Percentiles rank a stretch among this genome's conserved stretches.
These are phyloP conservation scores for Coelastrella sp. DNA, from an alignment of 139 green algal genomes.

Conservation along the genomic window DNA sequence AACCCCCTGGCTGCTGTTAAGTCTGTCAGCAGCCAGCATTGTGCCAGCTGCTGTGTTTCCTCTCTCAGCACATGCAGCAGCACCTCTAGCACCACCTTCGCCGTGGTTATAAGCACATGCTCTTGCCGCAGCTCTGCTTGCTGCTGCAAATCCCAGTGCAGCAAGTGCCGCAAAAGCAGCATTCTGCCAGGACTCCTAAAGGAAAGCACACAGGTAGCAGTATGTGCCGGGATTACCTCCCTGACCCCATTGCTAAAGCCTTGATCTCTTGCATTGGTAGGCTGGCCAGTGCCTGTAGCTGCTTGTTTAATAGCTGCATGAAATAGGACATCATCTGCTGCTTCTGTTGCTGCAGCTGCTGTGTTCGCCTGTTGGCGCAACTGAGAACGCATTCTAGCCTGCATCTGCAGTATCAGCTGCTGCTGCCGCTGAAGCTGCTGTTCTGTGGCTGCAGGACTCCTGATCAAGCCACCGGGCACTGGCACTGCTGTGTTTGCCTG, in stretches of 20 bases:
- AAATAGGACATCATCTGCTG: too few species aligned
- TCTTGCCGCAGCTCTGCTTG: neutral
- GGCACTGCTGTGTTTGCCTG: too few species aligned
- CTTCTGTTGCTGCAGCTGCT: too few species aligned
- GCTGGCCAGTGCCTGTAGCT: neutral
- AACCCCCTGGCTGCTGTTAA: too few species aligned
- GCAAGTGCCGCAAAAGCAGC: neutral
- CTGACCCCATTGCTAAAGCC: neutral
- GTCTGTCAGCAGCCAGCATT: neutral
- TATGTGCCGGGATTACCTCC: conserved; percentile 14
- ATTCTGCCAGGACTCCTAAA: neutral
- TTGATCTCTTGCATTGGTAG: neutral
- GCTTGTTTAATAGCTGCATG: too few species aligned
- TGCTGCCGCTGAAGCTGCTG: too few species aligned
- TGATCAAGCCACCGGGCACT: too few species aligned
- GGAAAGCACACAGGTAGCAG: conserved; percentile 26
- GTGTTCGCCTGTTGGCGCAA: too few species aligned
- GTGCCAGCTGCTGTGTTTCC: neutral
- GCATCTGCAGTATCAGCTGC: too few species aligned
- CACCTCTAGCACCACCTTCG: neutral
- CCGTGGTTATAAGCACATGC: too few species aligned
- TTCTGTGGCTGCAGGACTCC: too few species aligned
- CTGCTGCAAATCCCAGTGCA: neutral
- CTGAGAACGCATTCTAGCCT: too few species aligned
- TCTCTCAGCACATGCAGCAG: neutral